Evolutionary conservation across 2,329 filamentous ascomycete genomes (phyloP).

Genomic region (Aspergillus sp.): DNA sequence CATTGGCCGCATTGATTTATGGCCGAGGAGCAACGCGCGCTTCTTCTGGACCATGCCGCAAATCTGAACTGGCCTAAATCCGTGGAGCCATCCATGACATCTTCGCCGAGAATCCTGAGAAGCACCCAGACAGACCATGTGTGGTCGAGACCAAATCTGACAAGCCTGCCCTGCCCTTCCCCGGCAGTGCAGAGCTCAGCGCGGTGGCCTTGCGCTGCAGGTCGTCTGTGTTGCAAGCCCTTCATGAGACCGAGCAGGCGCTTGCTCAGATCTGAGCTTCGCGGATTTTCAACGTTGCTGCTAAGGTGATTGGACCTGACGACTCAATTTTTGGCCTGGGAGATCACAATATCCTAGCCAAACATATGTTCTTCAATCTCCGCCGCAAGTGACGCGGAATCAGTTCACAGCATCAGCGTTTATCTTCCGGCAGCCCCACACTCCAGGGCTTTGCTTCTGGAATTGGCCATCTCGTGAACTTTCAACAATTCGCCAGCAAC

Average conservation of each 20-base stretch:
- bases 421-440: slow-evolving; percentile 61
- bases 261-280: slow-evolving; percentile 68
- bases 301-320: slow-evolving; percentile 59
- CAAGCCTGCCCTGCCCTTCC: no score
- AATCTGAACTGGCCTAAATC: slow-evolving; percentile 41
- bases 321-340: slow-evolving; percentile 70
- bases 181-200: slow-evolving; percentile 60
- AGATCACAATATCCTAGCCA: slow-evolving; percentile 73
- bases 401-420: slow-evolving; percentile 61
- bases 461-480: slow-evolving; percentile 46
- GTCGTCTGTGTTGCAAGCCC: slow-evolving; percentile 42
- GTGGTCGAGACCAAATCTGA: no score
- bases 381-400: slow-evolving; percentile 55
- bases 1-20: slow-evolving; percentile 40
- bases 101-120: slow-evolving; percentile 48
- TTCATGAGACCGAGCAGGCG: slow-evolving; percentile 55
- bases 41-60: slow-evolving; percentile 37
- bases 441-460: slow-evolving; percentile 52
- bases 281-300: slow-evolving; percentile 60
- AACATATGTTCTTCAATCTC: slow-evolving; percentile 70
- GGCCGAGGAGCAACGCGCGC: slow-evolving; percentile 25
- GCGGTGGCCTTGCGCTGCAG: slow-evolving; percentile 47
- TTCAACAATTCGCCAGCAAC: slow-evolving; percentile 41
- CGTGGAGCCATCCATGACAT: slow-evolving; percentile 41
- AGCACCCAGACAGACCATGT: slow-evolving; percentile 61